Evolutionary conservation across 352 stramenopile genomes (phyloP).

Genomic region (Poterioochromonas sp.): DNA sequence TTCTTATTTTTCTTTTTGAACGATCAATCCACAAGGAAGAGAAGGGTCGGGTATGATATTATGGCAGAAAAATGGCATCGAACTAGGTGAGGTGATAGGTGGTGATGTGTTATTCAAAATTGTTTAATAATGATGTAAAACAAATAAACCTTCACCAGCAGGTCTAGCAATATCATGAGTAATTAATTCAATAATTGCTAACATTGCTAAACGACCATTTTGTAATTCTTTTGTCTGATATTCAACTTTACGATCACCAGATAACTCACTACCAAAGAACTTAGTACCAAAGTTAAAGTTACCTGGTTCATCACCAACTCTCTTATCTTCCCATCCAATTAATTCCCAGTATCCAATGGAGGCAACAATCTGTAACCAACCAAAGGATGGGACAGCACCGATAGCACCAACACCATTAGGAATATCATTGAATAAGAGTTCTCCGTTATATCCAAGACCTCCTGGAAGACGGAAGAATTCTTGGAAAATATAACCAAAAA

Average conservation of each 20-base stretch:
- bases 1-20: no score
- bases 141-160: conserved; percentile 16
- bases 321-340: conserved; percentile 38
- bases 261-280: conserved; percentile 41
- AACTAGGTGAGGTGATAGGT: no score
- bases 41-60: no score
- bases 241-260: conserved; percentile 37
- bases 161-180: conserved; percentile 34
- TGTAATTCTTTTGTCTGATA: conserved; percentile 46
- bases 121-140: conserved; percentile 32
- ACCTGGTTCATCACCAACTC: conserved; percentile 22
- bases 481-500: conserved; percentile 38
- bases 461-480: conserved; percentile 40
- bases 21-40: no score
- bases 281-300: conserved; percentile 38
- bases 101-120: no score
- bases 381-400: conserved; percentile 45
- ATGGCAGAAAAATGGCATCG: no score
- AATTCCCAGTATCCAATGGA: conserved; percentile 38
- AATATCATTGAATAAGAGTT: conserved; percentile 47
- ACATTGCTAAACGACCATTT: conserved; percentile 45
- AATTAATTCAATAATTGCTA: conserved; percentile 41
- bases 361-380: conserved; percentile 50
- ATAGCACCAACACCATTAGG: conserved; percentile 50
- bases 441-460: conserved; percentile 42